Evolutionary conservation across 257 asterid genomes (phyloP).

Genomic region (Solanum appendiculatum): DNA sequence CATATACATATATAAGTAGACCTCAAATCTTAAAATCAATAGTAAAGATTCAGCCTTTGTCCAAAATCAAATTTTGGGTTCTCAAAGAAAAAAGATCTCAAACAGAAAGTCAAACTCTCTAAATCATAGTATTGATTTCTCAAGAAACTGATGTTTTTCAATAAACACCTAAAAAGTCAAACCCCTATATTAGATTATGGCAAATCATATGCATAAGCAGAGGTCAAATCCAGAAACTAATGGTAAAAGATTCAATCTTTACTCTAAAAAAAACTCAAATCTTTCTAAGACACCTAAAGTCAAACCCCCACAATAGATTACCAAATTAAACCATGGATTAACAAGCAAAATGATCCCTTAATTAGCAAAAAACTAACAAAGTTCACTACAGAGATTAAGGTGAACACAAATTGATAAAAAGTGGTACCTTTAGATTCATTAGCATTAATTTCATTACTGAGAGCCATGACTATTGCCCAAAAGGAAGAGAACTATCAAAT

Average conservation of each 20-base stretch:
- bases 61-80: background rate
- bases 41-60: background rate
- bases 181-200: background rate
- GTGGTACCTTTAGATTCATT: constrained; percentile 42
- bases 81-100: background rate
- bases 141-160: background rate
- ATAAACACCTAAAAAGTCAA: background rate
- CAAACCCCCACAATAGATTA: constrained; percentile 7
- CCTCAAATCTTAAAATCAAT: background rate
- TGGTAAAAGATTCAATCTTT: background rate
- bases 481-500: constrained; percentile 5
- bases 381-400: background rate
- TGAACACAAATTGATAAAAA: background rate
- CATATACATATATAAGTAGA: background rate
- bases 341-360: background rate
- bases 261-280: background rate
- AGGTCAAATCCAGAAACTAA: background rate
- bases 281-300: constrained; percentile 4
- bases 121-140: background rate
- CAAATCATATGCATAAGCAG: background rate
- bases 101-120: background rate
- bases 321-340: background rate
- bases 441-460: constrained; percentile 33
- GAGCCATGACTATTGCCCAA: constrained; percentile 19
- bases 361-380: background rate